These are phyloP conservation scores for Kluyveromyces nonfermentans DNA, from an alignment of 805 yeast genomes.

Conservation along the genomic window DNA sequence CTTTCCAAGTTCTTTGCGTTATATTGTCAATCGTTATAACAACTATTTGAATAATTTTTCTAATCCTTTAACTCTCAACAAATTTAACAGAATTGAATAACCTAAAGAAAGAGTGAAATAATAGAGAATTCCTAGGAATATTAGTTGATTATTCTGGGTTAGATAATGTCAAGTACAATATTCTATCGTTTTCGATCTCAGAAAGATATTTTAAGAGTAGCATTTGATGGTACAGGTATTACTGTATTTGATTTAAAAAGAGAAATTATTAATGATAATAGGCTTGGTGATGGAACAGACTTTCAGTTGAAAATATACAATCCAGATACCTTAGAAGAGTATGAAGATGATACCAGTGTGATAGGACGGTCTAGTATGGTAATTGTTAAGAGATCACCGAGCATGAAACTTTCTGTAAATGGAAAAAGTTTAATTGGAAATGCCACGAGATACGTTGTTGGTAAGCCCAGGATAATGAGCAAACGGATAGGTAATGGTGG, in stretches of 20 bases:
- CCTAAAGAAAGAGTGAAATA: no score
- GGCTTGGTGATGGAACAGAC: conserved; percentile 73
- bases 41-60: not conserved
- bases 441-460: conserved; percentile 62
- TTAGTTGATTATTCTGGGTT: no score
- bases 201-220: conserved; percentile 63
- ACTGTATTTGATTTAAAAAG: conserved; percentile 91
- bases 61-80: not conserved
- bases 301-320: conserved; percentile 68
- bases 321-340: conserved; percentile 65
- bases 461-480: conserved; percentile 49
- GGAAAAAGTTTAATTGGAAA: conserved; percentile 39
- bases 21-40: not conserved
- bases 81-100: not conserved
- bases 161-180: conserved; percentile 73
- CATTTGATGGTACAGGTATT: conserved; percentile 94
- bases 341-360: conserved; percentile 83
- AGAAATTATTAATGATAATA: conserved; percentile 76
- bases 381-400: conserved; percentile 71
- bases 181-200: conserved; percentile 84
- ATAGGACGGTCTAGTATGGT: conserved; percentile 84
- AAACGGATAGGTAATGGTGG: conserved; percentile 14
- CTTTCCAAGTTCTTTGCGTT: not conserved
- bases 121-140: no score
- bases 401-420: conserved; percentile 30